phyloP scores from a whole-genome alignment of 1,284 basidiomycete genomes.

The Fomitopsis palustris region DNA sequence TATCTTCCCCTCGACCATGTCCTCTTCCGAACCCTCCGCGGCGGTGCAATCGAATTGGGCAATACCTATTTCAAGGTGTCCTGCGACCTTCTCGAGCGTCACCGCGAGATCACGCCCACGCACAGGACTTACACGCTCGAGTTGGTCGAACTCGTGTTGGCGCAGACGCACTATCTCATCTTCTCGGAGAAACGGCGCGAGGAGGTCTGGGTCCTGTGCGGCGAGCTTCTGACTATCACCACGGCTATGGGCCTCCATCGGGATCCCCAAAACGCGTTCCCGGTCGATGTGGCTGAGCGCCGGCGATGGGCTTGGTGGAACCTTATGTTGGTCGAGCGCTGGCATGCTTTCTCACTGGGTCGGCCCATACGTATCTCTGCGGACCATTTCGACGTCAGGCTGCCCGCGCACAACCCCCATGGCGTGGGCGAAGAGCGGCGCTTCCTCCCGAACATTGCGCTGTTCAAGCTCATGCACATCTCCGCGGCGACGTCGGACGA shows the following conservation, averaged over 20 bases:
- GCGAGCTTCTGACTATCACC: slow-evolving; percentile 67
- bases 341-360: slow-evolving; percentile 83
- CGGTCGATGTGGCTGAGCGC: slow-evolving; percentile 63
- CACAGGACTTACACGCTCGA: slow-evolving; percentile 60
- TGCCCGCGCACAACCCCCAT: slow-evolving; percentile 63
- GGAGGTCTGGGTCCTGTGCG: slow-evolving; percentile 71
- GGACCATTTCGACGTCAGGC: slow-evolving; percentile 75
- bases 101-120: slow-evolving; percentile 43
- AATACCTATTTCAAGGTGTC: slow-evolving; percentile 66
- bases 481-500: slow-evolving; percentile 80
- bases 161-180: slow-evolving; percentile 66
- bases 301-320: slow-evolving; percentile 87
- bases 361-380: slow-evolving; percentile 68
- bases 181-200: slow-evolving; percentile 74
- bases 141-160: slow-evolving; percentile 67
- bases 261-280: slow-evolving; percentile 75
- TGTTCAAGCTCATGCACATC: slow-evolving; percentile 71
- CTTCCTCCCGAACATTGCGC: slow-evolving; percentile 67
- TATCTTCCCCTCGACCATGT: slow-evolving; percentile 67
- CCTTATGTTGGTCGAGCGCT: slow-evolving; percentile 72
- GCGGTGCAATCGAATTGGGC: slow-evolving; percentile 56
- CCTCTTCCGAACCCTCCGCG: slow-evolving; percentile 44
- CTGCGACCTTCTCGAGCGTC: slow-evolving; percentile 55
- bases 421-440: slow-evolving; percentile 56
- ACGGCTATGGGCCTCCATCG: slow-evolving; percentile 80